These are phyloP conservation scores for Wickerhamiella musiphila DNA, from an alignment of 805 yeast genomes.

Conservation along the genomic window DNA sequence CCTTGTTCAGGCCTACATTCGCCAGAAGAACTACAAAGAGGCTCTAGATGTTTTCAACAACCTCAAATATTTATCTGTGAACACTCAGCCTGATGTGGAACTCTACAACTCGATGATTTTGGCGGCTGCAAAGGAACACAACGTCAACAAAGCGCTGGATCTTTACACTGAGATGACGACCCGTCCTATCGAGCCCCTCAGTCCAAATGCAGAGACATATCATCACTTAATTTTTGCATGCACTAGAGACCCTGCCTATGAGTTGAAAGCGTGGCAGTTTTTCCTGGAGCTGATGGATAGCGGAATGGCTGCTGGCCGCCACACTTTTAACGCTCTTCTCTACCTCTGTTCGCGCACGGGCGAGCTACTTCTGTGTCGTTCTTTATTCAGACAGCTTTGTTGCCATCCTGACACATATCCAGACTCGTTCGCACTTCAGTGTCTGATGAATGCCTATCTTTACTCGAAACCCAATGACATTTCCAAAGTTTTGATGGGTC, in stretches of 20 bases:
- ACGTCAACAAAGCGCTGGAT: conserved; percentile 61
- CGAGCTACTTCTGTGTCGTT: conserved; percentile 55
- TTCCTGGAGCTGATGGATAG: conserved; percentile 43
- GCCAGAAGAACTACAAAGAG: conserved; percentile 31
- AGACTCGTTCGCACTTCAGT: conserved; percentile 17
- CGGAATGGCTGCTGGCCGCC: conserved; percentile 20
- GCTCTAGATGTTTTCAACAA: conserved; percentile 65
- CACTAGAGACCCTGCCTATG: conserved; percentile 31
- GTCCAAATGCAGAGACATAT: conserved; percentile 30
- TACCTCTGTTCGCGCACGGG: conserved; percentile 66
- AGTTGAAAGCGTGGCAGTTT: conserved; percentile 57
- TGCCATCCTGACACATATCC: conserved; percentile 15
- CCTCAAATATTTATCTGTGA: conserved; percentile 59
- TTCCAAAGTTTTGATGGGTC: conserved; percentile 17
- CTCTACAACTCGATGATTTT: conserved; percentile 61
- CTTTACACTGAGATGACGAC: conserved; percentile 50
- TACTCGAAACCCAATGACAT: conserved; percentile 15
- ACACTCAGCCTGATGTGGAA: conserved; percentile 46
- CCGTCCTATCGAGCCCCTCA: conserved; percentile 20
- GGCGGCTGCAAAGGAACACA: conserved; percentile 41
- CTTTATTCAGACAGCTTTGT: conserved; percentile 24
- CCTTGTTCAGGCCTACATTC: conserved; percentile 43
- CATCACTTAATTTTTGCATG: conserved; percentile 55
- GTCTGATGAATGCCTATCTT: conserved; percentile 21
- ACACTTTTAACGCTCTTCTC: conserved; percentile 50